Conservation (phyloP, 768 basidiomycete species). For the Strobilomyces dryophilus region DNA sequence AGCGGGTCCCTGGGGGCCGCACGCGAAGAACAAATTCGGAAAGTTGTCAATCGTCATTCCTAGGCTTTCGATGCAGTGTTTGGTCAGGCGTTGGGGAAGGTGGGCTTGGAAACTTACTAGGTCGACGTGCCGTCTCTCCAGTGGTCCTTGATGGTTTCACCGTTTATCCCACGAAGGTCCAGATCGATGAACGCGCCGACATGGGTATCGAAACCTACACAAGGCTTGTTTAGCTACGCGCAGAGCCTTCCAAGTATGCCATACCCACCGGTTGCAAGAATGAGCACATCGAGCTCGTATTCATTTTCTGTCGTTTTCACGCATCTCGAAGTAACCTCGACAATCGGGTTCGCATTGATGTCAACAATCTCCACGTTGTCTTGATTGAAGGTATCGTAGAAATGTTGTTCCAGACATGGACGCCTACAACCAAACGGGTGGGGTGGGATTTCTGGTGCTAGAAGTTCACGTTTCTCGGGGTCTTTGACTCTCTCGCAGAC, state of each 20-base stretch:
- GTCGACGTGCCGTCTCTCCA: constrained; percentile 5
- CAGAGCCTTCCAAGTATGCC: background rate
- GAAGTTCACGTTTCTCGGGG: background rate
- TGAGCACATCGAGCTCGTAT: background rate
- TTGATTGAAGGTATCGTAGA: background rate
- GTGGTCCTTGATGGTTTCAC: constrained; percentile 9
- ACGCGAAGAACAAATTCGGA: constrained; percentile 4
- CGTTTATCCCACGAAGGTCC: constrained; percentile 1
- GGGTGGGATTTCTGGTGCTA: background rate
- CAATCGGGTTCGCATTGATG: background rate
- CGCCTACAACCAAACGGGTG: background rate
- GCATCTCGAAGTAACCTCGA: background rate
- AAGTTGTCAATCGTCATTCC: constrained; percentile 2
- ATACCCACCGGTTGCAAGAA: constrained; percentile 3
- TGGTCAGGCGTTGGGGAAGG: no score
- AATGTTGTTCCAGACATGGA: background rate
- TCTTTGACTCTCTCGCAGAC: background rate
- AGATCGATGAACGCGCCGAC: background rate
- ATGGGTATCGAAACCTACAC: constrained; percentile 1
- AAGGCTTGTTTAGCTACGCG: no score
- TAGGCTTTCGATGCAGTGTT: background rate
- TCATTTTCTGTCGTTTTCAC: background rate
- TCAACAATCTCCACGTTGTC: constrained; percentile 6
- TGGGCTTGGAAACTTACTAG: constrained; percentile 7
- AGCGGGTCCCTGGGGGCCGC: constrained; percentile 9